Evolutionary conservation across 1,284 basidiomycete genomes (phyloP), one percentile per base, ranked within the genome.

Genomic region (Chalciporus piperatoides): DNA sequence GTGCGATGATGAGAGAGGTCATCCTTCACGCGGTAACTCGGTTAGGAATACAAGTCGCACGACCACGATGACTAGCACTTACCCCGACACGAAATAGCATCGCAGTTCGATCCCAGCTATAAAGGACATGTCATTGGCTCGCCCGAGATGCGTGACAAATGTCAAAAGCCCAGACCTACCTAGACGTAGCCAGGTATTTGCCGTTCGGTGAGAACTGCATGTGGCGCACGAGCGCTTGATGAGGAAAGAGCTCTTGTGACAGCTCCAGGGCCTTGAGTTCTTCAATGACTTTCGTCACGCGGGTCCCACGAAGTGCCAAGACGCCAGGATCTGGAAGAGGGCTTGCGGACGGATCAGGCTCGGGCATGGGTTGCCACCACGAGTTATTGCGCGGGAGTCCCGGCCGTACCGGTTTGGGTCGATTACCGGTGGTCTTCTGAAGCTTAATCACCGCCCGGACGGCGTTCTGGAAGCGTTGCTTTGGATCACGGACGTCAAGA

Each of bases 91-190:
- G 78, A 68, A 87, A 89, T 40, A 90, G 81, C 15, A 84, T 74
- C 0, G 84, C 83, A 0, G 86, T 90, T 51, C 81, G 72, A 61
- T 90, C 86, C 88, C 87, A 90, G 57, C 86, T 88, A 21, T 39
- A 48, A 17, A 35, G 15, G n/a, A 39, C 33, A 35, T 52, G 23
- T 17, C 44, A 46, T 58, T 24, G 63, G 55, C 21, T 15, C 21
- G 19, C 6, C 30, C 12, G 5, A 14, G 14, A 48, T 35, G 4
- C 21, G 25, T 24, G 12, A 28, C 19, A 46, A 44, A 35, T n/a
- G 17, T 25, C 9, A 10, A 35, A 37, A 15, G 7, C 33, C 33
- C 2, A 35, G 17, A 12, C 55, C 14, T 24, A 58, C 69, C 66
- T 71, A n/a, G 68, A 71, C 14, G 72, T 71, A 6, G 70, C 70